Evolutionary conservation across 208 protist species (phyloP), one percentile per base, ranked within the genome.

Genomic region (Naegleria fowleri): DNA sequence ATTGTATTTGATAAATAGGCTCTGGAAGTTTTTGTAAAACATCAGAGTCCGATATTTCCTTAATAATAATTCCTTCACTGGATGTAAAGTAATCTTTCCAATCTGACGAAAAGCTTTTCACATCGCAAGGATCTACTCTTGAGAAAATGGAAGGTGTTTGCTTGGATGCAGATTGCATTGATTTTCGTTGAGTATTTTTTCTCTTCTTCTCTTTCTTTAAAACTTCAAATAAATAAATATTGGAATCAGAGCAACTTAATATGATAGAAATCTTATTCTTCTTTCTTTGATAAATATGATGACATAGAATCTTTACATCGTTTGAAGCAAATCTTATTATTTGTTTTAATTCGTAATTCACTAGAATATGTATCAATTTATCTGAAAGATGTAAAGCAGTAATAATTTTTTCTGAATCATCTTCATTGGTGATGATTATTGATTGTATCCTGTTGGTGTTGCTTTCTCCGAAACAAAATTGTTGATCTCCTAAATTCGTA

Each of bases 161-260:
- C 2, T 79, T 79, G 5, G 16, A 0, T 36, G 19, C 36, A 79
- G 16, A 36, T 36, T 36, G 16, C 2, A 0, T 79, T 25, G 67
- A 33, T 36, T 75, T 16, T n/a, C 25, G 3, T n/a, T 75, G 13
- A 75, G 13, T 16, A 16, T 75, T 13, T 36, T 79, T 79, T 79
- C 67, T 79, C 29, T 79, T 79, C 25, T 79, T 79, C n/a, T 79
- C 67, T 79, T 79, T 79, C n/a, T 79, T 79, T 36, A 79, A 79
- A 36, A 79, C 2, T 36, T 79, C 67, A 13, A 79, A 79, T 79
- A 36, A 36, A 79, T 79, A 79, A 9, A 79, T 13, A 36, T 79
- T 79, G 9, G 2, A 1, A 36, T 79, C 29, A 7, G 67, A 79
- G 36, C 29, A 29, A 79, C 16, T 79, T 36, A 79, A 36, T 33